A percentile compares a stretch with the other conserved stretches of the same genome.
phyloP scores from a whole-genome alignment of 805 yeast genomes.

The Candida taoyuanica region DNA sequence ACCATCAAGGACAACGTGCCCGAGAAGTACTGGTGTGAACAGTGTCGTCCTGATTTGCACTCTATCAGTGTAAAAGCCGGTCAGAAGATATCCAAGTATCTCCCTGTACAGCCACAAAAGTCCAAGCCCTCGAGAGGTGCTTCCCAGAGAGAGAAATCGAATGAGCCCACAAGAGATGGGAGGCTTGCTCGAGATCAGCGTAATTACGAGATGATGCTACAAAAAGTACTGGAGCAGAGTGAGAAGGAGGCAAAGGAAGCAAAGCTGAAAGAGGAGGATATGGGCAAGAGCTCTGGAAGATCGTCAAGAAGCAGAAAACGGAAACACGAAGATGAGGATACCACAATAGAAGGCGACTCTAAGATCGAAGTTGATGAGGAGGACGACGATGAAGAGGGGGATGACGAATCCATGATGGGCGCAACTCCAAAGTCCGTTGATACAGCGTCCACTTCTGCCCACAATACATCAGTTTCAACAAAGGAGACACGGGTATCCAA shows the following conservation, averaged over 20 bases:
- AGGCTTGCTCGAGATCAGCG: too few species aligned
- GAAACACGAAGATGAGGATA: constrained; percentile 4
- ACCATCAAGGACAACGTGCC: constrained; percentile 79
- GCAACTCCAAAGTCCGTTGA: too few species aligned
- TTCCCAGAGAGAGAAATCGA: too few species aligned
- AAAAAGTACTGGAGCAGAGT: constrained; percentile 38
- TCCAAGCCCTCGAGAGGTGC: too few species aligned
- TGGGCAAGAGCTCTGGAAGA: constrained; percentile 7
- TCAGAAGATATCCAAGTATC: constrained; percentile 45
- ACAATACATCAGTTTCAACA: not conserved
- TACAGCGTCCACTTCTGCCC: too few species aligned
- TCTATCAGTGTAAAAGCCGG: constrained; percentile 43
- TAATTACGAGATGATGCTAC: constrained; percentile 35
- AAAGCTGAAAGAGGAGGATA: constrained; percentile 8
- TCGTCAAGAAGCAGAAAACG: constrained; percentile 12
- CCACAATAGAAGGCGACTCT: constrained; percentile 4
- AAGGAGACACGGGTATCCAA: constrained; percentile 5
- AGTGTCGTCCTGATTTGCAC: constrained; percentile 84
- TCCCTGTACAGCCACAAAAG: constrained; percentile 38
- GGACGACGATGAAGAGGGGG: not conserved
- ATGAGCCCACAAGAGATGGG: too few species aligned
- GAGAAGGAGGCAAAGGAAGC: constrained; percentile 30
- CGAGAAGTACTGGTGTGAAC: constrained; percentile 93
- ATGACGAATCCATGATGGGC: too few species aligned
- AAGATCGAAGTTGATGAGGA: constrained; percentile 2